phyloP scores from a whole-genome alignment of 2,329 filamentous ascomycete genomes.

The Drechslerella coelobrocha region DNA sequence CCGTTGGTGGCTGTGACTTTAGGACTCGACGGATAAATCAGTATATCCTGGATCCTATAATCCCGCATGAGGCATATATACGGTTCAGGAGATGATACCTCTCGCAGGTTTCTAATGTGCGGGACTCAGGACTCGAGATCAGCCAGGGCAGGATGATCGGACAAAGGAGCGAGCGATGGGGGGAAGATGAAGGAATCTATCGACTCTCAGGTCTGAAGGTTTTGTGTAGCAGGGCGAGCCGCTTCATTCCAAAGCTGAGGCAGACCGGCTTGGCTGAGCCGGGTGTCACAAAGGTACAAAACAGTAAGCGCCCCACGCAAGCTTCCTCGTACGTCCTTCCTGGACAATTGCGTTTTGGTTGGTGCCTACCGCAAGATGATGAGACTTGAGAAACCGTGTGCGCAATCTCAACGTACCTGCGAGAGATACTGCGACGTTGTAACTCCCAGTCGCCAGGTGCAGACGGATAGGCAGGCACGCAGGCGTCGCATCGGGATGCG shows the following conservation, averaged over 20 bases:
- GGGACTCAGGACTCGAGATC: background rate
- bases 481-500: background rate
- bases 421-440: background rate
- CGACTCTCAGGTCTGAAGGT: no score
- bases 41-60: background rate
- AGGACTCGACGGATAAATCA: constrained; percentile 23
- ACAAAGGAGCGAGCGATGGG: background rate
- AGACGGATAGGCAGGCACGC: background rate
- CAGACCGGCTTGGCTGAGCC: background rate
- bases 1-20: background rate
- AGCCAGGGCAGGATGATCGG: background rate
- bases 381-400: no score
- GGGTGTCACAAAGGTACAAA: background rate
- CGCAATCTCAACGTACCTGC: background rate
- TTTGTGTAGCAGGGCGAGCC: no score
- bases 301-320: background rate
- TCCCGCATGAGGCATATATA: constrained; percentile 46
- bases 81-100: background rate
- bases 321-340: no score
- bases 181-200: background rate
- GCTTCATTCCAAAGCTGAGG: no score
- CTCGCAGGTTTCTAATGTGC: background rate
- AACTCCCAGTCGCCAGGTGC: background rate
- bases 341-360: no score
- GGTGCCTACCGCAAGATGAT: no score